Evolutionary conservation across 495 filamentous ascomycete species (phyloP).

Genomic region (Penicillium lividum): DNA sequence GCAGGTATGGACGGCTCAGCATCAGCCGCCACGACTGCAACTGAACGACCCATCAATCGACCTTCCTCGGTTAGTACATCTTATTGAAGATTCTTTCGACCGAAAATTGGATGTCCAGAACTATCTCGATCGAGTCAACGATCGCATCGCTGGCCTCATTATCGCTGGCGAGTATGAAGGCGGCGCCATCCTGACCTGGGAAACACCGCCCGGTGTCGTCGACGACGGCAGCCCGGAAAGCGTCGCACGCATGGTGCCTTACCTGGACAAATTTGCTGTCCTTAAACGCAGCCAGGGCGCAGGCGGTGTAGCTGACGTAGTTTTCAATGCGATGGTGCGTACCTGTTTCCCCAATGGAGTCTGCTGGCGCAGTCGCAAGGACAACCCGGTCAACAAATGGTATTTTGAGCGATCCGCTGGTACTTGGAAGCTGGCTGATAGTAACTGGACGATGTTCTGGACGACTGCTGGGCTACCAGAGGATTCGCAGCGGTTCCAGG

Average conservation of each 20-base stretch:
- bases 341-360: constrained; percentile 80
- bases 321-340: constrained; percentile 94
- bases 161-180: constrained; percentile 97
- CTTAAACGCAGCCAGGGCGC: constrained; percentile 84
- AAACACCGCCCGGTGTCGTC: constrained; percentile 63
- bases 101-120: constrained; percentile 79
- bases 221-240: constrained; percentile 54
- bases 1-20: constrained; percentile 65
- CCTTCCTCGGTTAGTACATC: constrained; percentile 73
- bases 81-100: constrained; percentile 94
- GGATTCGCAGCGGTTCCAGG: constrained; percentile 59
- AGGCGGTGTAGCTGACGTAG: constrained; percentile 89
- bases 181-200: constrained; percentile 93
- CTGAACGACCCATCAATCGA: constrained; percentile 81
- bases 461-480: constrained; percentile 66
- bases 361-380: constrained; percentile 76
- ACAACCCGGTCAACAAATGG: constrained; percentile 91
- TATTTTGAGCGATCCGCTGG: constrained; percentile 90
- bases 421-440: constrained; percentile 73
- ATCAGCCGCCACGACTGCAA: constrained; percentile 53
- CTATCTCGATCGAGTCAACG: constrained; percentile 76
- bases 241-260: constrained; percentile 70
- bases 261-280: constrained; percentile 97
- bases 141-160: constrained; percentile 83
- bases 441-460: constrained; percentile 98